Evolutionary conservation across 106 monocot species (phyloP).

Genomic region (Dendrobium officinale): DNA sequence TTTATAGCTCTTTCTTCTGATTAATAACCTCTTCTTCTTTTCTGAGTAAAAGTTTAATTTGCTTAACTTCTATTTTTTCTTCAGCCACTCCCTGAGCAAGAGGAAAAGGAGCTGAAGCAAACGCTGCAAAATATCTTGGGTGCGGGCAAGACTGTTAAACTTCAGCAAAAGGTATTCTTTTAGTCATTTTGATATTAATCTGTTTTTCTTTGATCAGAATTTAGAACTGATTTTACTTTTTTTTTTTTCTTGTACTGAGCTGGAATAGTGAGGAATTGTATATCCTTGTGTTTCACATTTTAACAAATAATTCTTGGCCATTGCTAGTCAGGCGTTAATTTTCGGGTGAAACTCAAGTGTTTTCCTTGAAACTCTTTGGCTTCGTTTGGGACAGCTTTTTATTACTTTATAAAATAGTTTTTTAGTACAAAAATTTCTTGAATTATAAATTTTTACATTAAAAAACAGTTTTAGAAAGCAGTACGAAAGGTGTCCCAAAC

Average conservation of each 20-base stretch:
- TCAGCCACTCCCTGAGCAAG: slow-evolving; percentile 83
- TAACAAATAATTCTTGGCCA: not conserved
- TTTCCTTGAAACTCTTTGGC: no score
- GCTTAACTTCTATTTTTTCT: slow-evolving; percentile 9
- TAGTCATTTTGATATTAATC: not conserved
- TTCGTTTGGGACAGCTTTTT: no score
- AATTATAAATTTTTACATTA: no score
- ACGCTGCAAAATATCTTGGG: slow-evolving; percentile 68
- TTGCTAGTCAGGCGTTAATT: not conserved
- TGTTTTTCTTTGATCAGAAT: not conserved
- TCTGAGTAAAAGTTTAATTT: not conserved
- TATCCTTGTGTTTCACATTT: not conserved
- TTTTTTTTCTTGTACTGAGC: not conserved
- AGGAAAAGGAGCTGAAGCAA: slow-evolving; percentile 78
- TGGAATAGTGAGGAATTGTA: not conserved
- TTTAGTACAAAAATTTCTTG: no score
- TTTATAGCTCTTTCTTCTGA: not conserved
- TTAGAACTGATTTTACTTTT: not conserved
- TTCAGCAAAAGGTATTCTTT: slow-evolving; percentile 81
- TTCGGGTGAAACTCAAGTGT: no score
- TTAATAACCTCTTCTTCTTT: not conserved
- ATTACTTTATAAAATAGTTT: no score
- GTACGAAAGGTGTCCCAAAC: no score
- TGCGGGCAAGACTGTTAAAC: slow-evolving; percentile 56
- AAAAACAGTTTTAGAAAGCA: no score